phyloP scores from a whole-genome alignment of 139 green algal species.

The Gonium pectorale region DNA sequence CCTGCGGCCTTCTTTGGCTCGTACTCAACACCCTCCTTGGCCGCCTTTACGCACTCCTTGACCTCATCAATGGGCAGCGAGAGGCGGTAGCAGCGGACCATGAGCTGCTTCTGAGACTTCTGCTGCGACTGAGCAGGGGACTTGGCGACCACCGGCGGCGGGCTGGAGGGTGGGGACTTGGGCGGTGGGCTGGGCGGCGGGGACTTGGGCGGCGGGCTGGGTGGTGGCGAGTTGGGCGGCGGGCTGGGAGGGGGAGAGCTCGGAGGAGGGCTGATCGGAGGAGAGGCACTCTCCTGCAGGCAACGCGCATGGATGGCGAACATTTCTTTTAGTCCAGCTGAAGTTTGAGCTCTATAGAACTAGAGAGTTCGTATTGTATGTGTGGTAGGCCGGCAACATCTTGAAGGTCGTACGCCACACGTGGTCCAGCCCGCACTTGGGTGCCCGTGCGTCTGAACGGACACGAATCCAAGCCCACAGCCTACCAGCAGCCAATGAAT shows the following conservation, averaged over 20 bases:
- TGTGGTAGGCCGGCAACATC: no score
- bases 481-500: no score
- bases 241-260: not conserved
- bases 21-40: slow-evolving; percentile 2
- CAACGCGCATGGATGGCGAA: not conserved
- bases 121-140: not conserved
- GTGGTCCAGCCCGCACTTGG: no score
- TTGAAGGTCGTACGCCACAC: no score
- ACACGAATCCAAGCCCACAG: no score
- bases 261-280: no score
- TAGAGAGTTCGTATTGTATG: no score
- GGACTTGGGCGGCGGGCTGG: not conserved
- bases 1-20: not conserved
- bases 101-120: slow-evolving; percentile 28
- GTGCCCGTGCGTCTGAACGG: no score
- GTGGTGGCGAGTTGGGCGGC: not conserved
- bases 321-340: no score
- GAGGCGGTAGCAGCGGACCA: slow-evolving; percentile 48
- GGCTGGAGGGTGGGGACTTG: not conserved
- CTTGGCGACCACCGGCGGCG: not conserved
- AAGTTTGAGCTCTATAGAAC: no score
- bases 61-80: slow-evolving; percentile 32
- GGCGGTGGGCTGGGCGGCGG: slow-evolving; percentile 9
- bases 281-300: not conserved
- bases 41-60: slow-evolving; percentile 25